Percentiles rank a stretch among this genome's conserved stretches.
These are phyloP conservation scores for Elongisporangium undulatum DNA, from an alignment of 352 stramenopile species.

Conservation along the genomic window DNA sequence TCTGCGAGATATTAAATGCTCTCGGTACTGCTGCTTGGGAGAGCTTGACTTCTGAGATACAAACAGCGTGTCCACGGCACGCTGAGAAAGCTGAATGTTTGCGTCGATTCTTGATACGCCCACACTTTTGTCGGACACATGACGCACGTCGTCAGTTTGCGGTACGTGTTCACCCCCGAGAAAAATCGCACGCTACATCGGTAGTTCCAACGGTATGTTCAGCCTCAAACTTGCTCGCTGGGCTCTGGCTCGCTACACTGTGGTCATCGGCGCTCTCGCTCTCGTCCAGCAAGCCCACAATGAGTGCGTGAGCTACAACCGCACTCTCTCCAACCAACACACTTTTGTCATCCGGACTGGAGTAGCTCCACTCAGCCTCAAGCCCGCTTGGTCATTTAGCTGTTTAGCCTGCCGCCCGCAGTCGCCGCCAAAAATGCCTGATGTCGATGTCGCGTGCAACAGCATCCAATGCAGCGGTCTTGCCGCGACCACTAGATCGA, in stretches of 20 bases:
- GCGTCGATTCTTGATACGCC: slow-evolving; percentile 11
- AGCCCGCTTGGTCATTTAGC: slow-evolving; percentile 4
- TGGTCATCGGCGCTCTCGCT: background rate
- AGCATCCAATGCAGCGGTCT: slow-evolving; percentile 2
- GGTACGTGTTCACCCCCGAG: too few species aligned
- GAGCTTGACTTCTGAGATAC: slow-evolving; percentile 8
- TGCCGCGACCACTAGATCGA: background rate
- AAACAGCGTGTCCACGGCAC: too few species aligned
- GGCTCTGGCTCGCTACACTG: background rate
- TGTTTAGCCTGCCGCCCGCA: slow-evolving; percentile 7
- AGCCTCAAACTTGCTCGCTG: background rate
- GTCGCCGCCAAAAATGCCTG: slow-evolving; percentile 8
- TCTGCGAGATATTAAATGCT: slow-evolving; percentile 6
- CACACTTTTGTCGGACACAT: background rate
- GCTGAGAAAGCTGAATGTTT: slow-evolving; percentile 3
- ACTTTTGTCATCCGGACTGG: background rate
- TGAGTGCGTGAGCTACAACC: slow-evolving; percentile 2
- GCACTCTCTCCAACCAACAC: slow-evolving; percentile 7
- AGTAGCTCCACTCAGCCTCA: slow-evolving; percentile 5
- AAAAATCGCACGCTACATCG: too few species aligned
- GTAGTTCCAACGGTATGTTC: background rate
- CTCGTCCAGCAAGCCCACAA: slow-evolving; percentile 1
- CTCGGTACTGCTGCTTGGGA: slow-evolving; percentile 8
- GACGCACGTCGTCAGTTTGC: background rate
- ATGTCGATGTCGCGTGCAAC: slow-evolving; percentile 4